A percentile compares a stretch with the other conserved stretches of the same genome.
These are phyloP conservation scores for Cokeromyces recurvatus DNA, from an alignment of 371 early-diverging fungal species.

Conservation along the genomic window DNA sequence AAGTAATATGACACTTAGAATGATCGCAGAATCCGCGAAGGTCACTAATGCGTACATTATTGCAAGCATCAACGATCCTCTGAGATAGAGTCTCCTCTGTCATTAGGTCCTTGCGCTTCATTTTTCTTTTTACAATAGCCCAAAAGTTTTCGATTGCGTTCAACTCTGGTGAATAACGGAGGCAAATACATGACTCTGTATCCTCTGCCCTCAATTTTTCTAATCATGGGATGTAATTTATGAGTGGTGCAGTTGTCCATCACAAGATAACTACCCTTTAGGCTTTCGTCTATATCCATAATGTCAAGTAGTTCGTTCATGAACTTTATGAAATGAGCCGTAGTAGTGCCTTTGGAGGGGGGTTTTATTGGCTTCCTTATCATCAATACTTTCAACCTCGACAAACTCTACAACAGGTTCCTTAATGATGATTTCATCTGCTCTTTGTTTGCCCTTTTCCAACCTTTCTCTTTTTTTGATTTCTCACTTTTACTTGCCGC, in stretches of 20 bases:
- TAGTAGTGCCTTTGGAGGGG: conserved; percentile 4
- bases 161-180: conserved; percentile 8
- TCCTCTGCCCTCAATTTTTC: conserved; percentile 1
- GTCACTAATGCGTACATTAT: conserved; percentile 9
- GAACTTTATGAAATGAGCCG: conserved; percentile 4
- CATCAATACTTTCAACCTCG: background rate
- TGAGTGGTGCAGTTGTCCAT: conserved; percentile 2
- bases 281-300: background rate
- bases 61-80: conserved; percentile 10
- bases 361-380: background rate
- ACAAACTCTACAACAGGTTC: too few relatives aligned
- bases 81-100: conserved; percentile 9
- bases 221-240: background rate
- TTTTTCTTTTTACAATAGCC: conserved; percentile 8
- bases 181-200: conserved; percentile 5
- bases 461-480: too few relatives aligned
- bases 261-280: conserved; percentile 2
- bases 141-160: conserved; percentile 10
- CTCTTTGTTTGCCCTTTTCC: too few relatives aligned
- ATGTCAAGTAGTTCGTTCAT: conserved; percentile 4
- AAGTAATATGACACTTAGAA: conserved; percentile 5
- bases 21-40: conserved; percentile 7
- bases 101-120: conserved; percentile 7
- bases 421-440: too few relatives aligned
- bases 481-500: too few relatives aligned